These are phyloP conservation scores for Eucommia ulmoides DNA, from an alignment of 257 asterid species.

Conservation along the genomic window DNA sequence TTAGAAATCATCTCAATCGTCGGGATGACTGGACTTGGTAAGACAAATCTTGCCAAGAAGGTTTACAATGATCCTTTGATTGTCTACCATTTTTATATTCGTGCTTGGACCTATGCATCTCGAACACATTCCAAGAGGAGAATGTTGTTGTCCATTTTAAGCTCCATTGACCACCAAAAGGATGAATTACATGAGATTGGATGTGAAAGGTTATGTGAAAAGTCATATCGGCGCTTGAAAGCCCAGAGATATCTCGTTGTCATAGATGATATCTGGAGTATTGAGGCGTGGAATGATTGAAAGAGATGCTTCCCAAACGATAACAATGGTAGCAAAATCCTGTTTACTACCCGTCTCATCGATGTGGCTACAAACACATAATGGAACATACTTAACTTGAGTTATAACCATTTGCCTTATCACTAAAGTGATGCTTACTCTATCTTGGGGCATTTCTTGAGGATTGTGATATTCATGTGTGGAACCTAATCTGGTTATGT, in stretches of 20 bases:
- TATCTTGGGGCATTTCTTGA: background rate
- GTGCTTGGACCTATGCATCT: constrained; percentile 18
- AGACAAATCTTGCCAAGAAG: constrained; percentile 26
- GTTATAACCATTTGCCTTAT: background rate
- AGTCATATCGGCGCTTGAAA: constrained; percentile 10
- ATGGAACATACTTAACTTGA: background rate
- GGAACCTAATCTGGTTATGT: background rate
- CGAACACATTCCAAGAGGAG: constrained; percentile 7
- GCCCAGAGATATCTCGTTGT: constrained; percentile 22
- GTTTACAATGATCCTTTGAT: constrained; percentile 10
- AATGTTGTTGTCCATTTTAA: constrained; percentile 13
- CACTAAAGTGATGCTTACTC: background rate
- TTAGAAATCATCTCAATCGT: constrained; percentile 14
- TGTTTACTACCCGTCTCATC: constrained; percentile 20
- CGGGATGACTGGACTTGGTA: constrained; percentile 34
- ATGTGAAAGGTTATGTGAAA: constrained; percentile 4
- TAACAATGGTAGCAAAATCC: constrained; percentile 20
- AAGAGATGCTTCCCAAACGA: constrained; percentile 6
- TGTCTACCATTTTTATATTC: constrained; percentile 10
- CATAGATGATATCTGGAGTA: constrained; percentile 32
- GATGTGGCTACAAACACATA: constrained; percentile 2
- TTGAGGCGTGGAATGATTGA: constrained; percentile 12
- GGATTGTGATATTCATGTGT: background rate
- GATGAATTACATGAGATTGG: background rate
- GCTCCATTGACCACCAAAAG: background rate